Evolutionary conservation across 371 early-diverging fungal genomes (phyloP).

Genomic region (Zopfochytrium polystomum): DNA sequence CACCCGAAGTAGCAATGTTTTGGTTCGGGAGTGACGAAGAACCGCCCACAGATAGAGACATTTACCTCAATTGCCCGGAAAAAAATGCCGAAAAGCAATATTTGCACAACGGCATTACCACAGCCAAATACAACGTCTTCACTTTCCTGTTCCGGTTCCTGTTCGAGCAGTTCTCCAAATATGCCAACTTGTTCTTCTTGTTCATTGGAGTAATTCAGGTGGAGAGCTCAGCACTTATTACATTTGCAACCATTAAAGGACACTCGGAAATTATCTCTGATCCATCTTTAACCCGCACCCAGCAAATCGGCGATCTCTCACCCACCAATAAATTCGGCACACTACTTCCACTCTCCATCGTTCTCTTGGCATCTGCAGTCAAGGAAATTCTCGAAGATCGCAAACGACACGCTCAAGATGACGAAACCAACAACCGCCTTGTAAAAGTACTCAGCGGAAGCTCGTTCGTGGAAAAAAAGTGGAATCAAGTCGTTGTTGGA

Average conservation of each 20-base stretch:
- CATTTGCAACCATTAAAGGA: conserved; percentile 46
- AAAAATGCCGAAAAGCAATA: conserved; percentile 73
- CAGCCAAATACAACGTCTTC: conserved; percentile 80
- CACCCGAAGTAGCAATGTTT: background rate
- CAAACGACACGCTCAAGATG: conserved; percentile 67
- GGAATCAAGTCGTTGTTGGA: conserved; percentile 71
- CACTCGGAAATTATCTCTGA: conserved; percentile 40
- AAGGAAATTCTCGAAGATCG: conserved; percentile 97
- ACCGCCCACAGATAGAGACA: conserved; percentile 50
- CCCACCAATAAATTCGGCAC: conserved; percentile 85
- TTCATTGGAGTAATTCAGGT: conserved; percentile 74
- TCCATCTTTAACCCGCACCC: background rate
- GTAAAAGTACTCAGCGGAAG: conserved; percentile 56
- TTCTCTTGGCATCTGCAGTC: conserved; percentile 87
- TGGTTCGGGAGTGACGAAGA: conserved; percentile 24
- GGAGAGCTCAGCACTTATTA: conserved; percentile 11
- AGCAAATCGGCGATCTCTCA: conserved; percentile 64
- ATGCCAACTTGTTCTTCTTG: conserved; percentile 91
- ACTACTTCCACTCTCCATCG: conserved; percentile 84
- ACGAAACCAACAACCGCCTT: conserved; percentile 58
- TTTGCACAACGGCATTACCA: conserved; percentile 71
- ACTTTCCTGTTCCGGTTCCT: conserved; percentile 86
- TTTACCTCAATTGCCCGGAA: conserved; percentile 79
- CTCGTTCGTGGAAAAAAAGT: conserved; percentile 40
- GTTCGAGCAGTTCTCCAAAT: conserved; percentile 82